Evolutionary conservation across 2,329 filamentous ascomycete species (phyloP).

Genomic region (Metarhizium brunneum): DNA sequence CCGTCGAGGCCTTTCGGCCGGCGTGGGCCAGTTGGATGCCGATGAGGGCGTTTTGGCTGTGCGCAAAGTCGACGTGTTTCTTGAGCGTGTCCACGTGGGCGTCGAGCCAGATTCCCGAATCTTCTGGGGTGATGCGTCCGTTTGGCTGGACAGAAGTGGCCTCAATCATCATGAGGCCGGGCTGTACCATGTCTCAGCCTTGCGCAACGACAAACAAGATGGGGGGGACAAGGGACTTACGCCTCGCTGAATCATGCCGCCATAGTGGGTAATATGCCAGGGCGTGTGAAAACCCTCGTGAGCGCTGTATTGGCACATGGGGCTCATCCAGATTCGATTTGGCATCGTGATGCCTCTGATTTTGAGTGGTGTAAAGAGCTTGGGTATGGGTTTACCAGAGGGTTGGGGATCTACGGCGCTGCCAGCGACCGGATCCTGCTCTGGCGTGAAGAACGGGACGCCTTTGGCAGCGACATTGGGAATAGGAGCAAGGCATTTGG

Average conservation of each 20-base stretch:
- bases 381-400: slow-evolving; percentile 39
- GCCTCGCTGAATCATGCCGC: slow-evolving; percentile 61
- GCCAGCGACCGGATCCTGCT: slow-evolving; percentile 33
- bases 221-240: slow-evolving; percentile 18
- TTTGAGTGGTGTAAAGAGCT: slow-evolving; percentile 37
- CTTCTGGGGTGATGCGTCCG: slow-evolving; percentile 64
- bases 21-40: slow-evolving; percentile 69
- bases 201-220: too few species aligned
- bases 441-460: slow-evolving; percentile 39
- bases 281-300: slow-evolving; percentile 51
- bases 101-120: slow-evolving; percentile 61
- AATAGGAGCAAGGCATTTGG: slow-evolving; percentile 15
- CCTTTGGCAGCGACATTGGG: slow-evolving; percentile 17
- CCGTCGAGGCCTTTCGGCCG: slow-evolving; percentile 50
- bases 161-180: slow-evolving; percentile 59
- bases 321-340: slow-evolving; percentile 37
- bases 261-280: slow-evolving; percentile 67
- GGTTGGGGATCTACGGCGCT: slow-evolving; percentile 34
- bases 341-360: slow-evolving; percentile 34
- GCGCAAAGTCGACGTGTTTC: slow-evolving; percentile 51
- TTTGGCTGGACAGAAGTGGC: slow-evolving; percentile 58
- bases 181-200: slow-evolving; percentile 7
- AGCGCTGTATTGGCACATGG: slow-evolving; percentile 38
- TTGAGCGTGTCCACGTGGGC: slow-evolving; percentile 53
- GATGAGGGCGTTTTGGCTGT: slow-evolving; percentile 49